Conservation (phyloP, 23 red algal species). For the Gracilaria gracilis region DNA sequence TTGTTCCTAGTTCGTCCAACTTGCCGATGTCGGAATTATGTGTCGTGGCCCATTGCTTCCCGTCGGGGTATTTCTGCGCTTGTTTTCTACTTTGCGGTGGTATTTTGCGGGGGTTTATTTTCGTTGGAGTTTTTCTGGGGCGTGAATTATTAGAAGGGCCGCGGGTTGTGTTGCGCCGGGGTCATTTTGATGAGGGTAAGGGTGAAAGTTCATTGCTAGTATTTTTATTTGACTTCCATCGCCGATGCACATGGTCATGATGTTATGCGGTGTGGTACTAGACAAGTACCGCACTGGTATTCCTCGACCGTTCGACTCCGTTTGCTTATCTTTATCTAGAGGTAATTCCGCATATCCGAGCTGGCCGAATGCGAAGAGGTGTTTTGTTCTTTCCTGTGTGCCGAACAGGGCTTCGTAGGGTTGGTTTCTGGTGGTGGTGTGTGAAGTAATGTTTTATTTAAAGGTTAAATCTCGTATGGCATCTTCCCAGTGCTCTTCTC, state of each 20-base stretch:
- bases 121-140: background rate
- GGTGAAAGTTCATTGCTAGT: background rate
- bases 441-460: conserved; percentile 18
- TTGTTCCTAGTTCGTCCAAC: background rate
- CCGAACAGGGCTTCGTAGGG: background rate
- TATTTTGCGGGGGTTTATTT: background rate
- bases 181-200: background rate
- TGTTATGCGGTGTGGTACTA: background rate
- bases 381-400: background rate
- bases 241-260: too few species aligned
- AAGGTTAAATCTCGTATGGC: background rate
- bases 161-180: too few species aligned
- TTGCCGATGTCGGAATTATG: background rate
- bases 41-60: too few species aligned
- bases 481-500: conserved; percentile 12
- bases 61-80: background rate
- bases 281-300: background rate
- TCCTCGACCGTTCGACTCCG: background rate
- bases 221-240: background rate
- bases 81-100: background rate
- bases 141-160: too few species aligned
- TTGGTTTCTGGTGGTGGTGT: background rate
- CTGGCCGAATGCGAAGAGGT: background rate
- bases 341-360: background rate
- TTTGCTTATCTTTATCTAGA: background rate